Conservation (phyloP, 208 protist species). For the Leptomonas seymouri region DNA sequence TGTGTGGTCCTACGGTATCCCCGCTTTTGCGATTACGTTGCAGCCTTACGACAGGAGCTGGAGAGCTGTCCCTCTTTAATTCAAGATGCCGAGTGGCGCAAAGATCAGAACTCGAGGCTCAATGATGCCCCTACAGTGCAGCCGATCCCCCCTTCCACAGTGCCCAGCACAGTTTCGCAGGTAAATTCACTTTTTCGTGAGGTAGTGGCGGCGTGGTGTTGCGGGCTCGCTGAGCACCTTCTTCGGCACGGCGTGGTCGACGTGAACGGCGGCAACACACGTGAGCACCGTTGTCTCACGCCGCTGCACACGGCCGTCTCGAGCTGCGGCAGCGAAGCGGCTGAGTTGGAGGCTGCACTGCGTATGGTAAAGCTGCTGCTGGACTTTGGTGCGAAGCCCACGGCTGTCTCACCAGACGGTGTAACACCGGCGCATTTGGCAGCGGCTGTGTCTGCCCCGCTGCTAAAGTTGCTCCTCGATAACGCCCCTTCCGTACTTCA, state of each 20-base stretch:
- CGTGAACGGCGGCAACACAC: slow-evolving; percentile 49
- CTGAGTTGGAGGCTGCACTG: slow-evolving; percentile 2
- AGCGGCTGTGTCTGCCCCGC: slow-evolving; percentile 25
- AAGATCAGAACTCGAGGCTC: too few species aligned
- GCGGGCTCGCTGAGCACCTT: slow-evolving; percentile 32
- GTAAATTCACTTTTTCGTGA: slow-evolving; percentile 21
- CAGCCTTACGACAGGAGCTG: slow-evolving; percentile 15
- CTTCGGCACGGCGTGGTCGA: slow-evolving; percentile 28
- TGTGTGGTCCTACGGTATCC: slow-evolving; percentile 52
- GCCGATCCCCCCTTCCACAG: background rate
- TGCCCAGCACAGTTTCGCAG: background rate
- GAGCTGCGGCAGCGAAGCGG: slow-evolving; percentile 4
- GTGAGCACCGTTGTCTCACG: slow-evolving; percentile 43
- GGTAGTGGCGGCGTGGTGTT: slow-evolving; percentile 35
- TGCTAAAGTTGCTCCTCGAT: slow-evolving; percentile 27
- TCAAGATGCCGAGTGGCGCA: background rate
- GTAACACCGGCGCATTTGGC: slow-evolving; percentile 63
- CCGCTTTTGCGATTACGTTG: slow-evolving; percentile 44
- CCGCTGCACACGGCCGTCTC: slow-evolving; percentile 54
- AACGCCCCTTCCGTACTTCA: slow-evolving; percentile 8
- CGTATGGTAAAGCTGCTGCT: slow-evolving; percentile 41
- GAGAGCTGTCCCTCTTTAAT: background rate
- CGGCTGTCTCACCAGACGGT: slow-evolving; percentile 47
- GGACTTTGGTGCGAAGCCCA: slow-evolving; percentile 36
- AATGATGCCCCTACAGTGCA: background rate